Conservation (phyloP, 768 basidiomycete genomes). For the Boletus tomentosulus region DNA sequence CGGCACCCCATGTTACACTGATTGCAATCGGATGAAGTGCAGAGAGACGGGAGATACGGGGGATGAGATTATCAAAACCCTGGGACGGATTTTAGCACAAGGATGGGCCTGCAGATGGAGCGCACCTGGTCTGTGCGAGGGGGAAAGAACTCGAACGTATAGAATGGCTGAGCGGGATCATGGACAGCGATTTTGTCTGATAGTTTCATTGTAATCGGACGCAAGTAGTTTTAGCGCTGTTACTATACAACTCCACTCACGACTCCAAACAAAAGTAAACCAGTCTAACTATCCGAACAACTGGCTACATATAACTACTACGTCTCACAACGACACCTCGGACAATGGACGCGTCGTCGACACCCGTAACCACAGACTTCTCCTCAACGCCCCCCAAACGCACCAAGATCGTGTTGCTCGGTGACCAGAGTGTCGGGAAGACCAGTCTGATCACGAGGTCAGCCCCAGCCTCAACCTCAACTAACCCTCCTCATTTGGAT, state of each 20-base stretch:
- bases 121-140: conserved; percentile 85
- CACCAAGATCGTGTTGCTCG: conserved; percentile 93
- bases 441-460: conserved; percentile 96
- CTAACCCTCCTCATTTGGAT: conserved; percentile 3
- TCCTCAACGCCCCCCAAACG: conserved; percentile 88
- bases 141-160: conserved; percentile 96
- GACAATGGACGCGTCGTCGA: conserved; percentile 49
- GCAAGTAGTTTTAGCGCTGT: not conserved
- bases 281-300: not conserved
- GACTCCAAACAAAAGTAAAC: conserved; percentile 28
- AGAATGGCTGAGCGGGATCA: conserved; percentile 59
- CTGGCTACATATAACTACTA: not conserved
- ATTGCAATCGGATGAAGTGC: conserved; percentile 75
- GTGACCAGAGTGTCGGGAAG: conserved; percentile 98
- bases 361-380: conserved; percentile 78
- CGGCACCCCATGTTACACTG: conserved; percentile 97
- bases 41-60: conserved; percentile 83
- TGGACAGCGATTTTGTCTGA: conserved; percentile 58
- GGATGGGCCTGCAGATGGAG: not conserved
- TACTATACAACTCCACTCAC: not conserved
- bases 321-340: not conserved
- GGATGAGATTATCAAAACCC: conserved; percentile 89
- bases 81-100: conserved; percentile 28
- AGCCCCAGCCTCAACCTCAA: conserved; percentile 17
- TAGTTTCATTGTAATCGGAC: conserved; percentile 55